Percentiles rank a stretch among this genome's conserved stretches.
phyloP scores from a whole-genome alignment of 306 rosid species.

The Neltuma alba region DNA sequence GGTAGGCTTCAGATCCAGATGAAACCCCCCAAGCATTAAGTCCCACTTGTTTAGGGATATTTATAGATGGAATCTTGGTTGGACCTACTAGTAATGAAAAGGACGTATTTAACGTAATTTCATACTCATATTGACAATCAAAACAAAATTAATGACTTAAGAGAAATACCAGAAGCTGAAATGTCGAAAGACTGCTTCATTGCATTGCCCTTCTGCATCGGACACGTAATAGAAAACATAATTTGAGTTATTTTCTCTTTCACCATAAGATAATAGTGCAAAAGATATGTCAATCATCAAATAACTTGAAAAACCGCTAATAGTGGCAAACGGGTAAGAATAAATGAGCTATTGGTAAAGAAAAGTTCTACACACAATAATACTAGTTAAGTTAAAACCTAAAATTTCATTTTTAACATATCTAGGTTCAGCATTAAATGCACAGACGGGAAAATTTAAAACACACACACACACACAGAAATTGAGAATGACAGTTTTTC shows the following conservation, averaged over 20 bases:
- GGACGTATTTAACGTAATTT: constrained; percentile 12
- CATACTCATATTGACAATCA: constrained; percentile 11
- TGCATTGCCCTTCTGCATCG: constrained; percentile 48
- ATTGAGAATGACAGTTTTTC: too few species aligned
- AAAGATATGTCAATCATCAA: neutral
- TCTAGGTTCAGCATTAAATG: too few species aligned
- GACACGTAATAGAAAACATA: constrained; percentile 18
- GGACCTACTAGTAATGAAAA: constrained; percentile 46
- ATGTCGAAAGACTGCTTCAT: constrained; percentile 66
- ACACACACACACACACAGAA: too few species aligned
- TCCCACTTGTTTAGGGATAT: constrained; percentile 48
- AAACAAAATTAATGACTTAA: constrained; percentile 14
- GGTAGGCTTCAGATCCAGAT: constrained; percentile 59
- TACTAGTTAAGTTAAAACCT: neutral
- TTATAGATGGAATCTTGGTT: constrained; percentile 53
- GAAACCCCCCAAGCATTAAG: constrained; percentile 49
- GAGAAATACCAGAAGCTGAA: constrained; percentile 55
- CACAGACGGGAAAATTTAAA: too few species aligned
- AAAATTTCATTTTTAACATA: neutral
- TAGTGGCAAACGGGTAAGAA: neutral
- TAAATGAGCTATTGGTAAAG: neutral
- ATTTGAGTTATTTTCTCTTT: constrained; percentile 25
- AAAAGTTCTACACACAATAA: neutral
- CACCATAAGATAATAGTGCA: constrained; percentile 17
- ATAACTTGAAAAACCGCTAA: constrained; percentile 26